phyloP scores from a whole-genome alignment of 108 stramenopile genomes.

The Cyclostephanos invisitatus region DNA sequence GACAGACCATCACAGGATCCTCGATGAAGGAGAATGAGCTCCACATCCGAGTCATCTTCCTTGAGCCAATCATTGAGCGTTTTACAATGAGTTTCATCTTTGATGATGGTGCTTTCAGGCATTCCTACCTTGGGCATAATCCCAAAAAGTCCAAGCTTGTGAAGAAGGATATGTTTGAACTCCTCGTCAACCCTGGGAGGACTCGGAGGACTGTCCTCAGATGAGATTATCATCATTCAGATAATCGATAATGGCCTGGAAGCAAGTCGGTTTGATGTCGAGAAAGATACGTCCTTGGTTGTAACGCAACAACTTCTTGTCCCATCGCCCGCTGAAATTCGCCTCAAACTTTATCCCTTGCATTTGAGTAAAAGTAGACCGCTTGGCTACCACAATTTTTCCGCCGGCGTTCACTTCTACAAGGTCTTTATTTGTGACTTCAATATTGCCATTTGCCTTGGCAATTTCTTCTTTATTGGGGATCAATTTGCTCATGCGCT shows the following conservation, averaged over 20 bases:
- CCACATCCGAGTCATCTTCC: conserved; percentile 19
- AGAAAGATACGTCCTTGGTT: conserved; percentile 20
- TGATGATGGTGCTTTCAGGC: conserved; percentile 23
- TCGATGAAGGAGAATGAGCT: conserved; percentile 27
- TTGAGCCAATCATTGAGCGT: conserved; percentile 12
- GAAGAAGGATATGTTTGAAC: conserved; percentile 17
- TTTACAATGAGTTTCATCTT: neutral
- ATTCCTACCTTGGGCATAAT: neutral
- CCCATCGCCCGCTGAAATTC: conserved; percentile 25
- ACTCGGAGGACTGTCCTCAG: neutral
- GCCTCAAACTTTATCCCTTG: conserved; percentile 12
- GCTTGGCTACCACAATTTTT: conserved; percentile 1
- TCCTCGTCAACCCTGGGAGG: conserved; percentile 27
- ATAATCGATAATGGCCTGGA: conserved; percentile 8
- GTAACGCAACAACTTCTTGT: conserved; percentile 15
- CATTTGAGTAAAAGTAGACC: conserved; percentile 12
- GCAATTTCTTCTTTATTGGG: neutral
- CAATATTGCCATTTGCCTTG: conserved; percentile 7
- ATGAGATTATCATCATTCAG: conserved; percentile 14
- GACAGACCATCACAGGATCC: conserved; percentile 20
- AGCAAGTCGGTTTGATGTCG: conserved; percentile 13
- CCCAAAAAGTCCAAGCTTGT: conserved; percentile 30
- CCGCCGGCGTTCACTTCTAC: conserved; percentile 20
- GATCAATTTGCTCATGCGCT: neutral
- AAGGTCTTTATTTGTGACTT: conserved; percentile 9